phyloP scores from a whole-genome alignment of 148 eudicot genomes.

The Diospyros lotus region DNA sequence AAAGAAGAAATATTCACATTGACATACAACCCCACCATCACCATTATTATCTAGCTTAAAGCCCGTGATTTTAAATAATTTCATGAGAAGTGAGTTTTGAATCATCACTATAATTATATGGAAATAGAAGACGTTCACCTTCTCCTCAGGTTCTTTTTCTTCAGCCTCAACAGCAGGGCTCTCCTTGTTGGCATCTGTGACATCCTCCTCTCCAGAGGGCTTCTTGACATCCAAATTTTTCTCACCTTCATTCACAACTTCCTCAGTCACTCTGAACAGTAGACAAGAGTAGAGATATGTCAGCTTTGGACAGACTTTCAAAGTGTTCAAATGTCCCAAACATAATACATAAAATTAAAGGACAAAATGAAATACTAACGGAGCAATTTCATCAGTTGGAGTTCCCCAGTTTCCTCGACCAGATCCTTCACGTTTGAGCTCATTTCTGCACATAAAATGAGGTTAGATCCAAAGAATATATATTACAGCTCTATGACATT shows the following conservation, averaged over 20 bases:
- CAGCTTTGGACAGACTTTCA: not conserved
- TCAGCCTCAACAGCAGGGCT: constrained; percentile 48
- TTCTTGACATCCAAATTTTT: constrained; percentile 45
- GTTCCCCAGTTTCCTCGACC: constrained; percentile 96
- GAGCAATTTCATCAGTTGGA: constrained; percentile 59
- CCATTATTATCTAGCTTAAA: too few relatives aligned
- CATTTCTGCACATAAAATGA: constrained; percentile 35
- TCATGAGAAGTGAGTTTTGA: too few relatives aligned
- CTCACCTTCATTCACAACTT: constrained; percentile 50
- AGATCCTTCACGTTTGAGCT: constrained; percentile 78
- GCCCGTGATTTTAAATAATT: too few relatives aligned
- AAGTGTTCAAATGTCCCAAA: not conserved
- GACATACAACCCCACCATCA: too few relatives aligned
- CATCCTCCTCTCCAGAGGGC: constrained; percentile 47
- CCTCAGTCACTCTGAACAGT: constrained; percentile 51
- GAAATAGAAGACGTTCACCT: constrained; percentile 31
- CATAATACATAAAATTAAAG: not conserved
- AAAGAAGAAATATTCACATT: too few relatives aligned
- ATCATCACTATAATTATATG: too few relatives aligned
- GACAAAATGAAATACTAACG: constrained; percentile 34
- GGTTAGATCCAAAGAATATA: not conserved
- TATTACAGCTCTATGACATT: too few relatives aligned
- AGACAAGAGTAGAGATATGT: not conserved
- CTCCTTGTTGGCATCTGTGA: constrained; percentile 59
- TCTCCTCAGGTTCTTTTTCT: constrained; percentile 82